phyloP scores from a whole-genome alignment of 2,329 filamentous ascomycete species.

The Aspergillus eucalypticola region DNA sequence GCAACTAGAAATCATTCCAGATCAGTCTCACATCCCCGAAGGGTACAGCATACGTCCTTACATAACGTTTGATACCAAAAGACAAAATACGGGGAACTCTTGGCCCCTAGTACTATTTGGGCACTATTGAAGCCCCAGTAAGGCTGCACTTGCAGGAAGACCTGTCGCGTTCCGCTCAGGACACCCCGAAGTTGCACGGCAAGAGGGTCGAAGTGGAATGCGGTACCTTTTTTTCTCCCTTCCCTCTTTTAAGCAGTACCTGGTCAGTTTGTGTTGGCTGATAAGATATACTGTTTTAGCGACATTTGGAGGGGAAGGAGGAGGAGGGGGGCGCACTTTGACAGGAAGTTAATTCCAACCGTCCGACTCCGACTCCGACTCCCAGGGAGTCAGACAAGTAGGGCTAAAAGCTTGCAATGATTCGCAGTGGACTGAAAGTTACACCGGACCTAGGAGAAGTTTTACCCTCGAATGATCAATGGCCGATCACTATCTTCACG shows the following conservation, averaged over 20 bases:
- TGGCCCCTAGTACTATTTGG: conserved; percentile 8
- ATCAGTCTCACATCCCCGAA: conserved; percentile 13
- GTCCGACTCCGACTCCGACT: neutral
- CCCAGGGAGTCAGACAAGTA: neutral
- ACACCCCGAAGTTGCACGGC: neutral
- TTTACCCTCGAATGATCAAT: conserved; percentile 14
- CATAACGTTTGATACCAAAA: neutral
- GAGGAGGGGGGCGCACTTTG: neutral
- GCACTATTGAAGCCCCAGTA: conserved; percentile 20
- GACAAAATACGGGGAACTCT: neutral
- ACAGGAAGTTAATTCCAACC: neutral
- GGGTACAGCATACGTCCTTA: neutral
- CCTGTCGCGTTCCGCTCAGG: conserved; percentile 10
- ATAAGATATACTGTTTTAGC: neutral
- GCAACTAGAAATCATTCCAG: conserved; percentile 15
- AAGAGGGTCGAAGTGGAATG: neutral
- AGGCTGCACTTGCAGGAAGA: conserved; percentile 21
- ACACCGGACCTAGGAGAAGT: conserved; percentile 11
- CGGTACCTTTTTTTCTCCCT: neutral
- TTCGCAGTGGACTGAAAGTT: conserved; percentile 6
- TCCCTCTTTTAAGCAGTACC: too few species aligned
- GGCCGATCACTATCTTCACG: conserved; percentile 18
- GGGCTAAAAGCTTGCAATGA: conserved; percentile 12
- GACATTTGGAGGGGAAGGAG: neutral
- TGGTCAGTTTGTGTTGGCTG: neutral